Evolutionary conservation across 306 rosid species (phyloP).

Genomic region (Quercus suber): DNA sequence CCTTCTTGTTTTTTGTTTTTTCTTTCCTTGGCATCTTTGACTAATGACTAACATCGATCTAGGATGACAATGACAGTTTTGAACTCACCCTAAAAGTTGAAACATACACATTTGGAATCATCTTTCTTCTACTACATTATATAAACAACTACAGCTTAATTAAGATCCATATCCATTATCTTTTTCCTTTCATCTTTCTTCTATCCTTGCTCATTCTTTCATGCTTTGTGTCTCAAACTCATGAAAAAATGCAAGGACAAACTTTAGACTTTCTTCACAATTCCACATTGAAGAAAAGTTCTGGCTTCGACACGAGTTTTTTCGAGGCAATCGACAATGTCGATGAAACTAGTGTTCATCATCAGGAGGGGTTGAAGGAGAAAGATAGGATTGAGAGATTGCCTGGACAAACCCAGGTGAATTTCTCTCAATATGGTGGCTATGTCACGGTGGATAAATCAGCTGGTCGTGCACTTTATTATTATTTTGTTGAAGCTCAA

Average conservation of each 20-base stretch:
- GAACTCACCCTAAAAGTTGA: neutral
- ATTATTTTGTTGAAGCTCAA: slow-evolving; percentile 76
- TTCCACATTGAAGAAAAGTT: slow-evolving; percentile 11
- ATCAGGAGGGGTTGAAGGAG: slow-evolving; percentile 47
- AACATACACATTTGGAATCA: too few relatives aligned
- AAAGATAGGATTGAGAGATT: slow-evolving; percentile 54
- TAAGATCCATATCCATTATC: too few relatives aligned
- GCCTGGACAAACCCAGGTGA: slow-evolving; percentile 76
- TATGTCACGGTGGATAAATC: slow-evolving; percentile 60
- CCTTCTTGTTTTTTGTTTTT: neutral
- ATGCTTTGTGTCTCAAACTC: slow-evolving; percentile 31
- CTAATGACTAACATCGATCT: neutral
- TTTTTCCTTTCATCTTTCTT: too few relatives aligned
- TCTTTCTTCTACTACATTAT: too few relatives aligned
- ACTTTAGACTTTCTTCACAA: slow-evolving; percentile 36
- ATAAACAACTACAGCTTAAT: too few relatives aligned
- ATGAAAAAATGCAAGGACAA: slow-evolving; percentile 42
- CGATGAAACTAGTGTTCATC: slow-evolving; percentile 5
- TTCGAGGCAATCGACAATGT: slow-evolving; percentile 27
- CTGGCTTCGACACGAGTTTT: slow-evolving; percentile 34
- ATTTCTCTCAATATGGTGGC: slow-evolving; percentile 78
- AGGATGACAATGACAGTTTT: neutral
- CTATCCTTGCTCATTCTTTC: slow-evolving; percentile 18
- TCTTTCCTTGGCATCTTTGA: too few relatives aligned
- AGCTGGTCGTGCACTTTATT: slow-evolving; percentile 72